Evolutionary conservation across 805 yeast species (phyloP), one percentile per base, ranked within the genome.

Genomic region (Lipomyces chichibuensis): DNA sequence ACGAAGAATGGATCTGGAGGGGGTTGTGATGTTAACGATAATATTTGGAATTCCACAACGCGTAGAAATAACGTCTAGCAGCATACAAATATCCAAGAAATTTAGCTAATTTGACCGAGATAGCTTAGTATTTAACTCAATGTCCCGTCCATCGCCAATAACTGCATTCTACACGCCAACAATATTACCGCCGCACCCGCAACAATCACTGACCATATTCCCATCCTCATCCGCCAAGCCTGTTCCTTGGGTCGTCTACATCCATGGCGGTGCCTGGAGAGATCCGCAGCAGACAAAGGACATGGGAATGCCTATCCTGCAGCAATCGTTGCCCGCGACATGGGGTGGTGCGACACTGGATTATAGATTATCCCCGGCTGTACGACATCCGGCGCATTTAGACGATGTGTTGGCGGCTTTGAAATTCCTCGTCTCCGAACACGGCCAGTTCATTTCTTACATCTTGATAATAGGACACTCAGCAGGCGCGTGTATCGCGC

Each of bases 191-290:
- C 33, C 29, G 17, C 65, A 71, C 25, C 63, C 69, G 8, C 69
- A 71, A 23, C 73, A 71, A 37, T 55, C 65, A 20, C 23, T 69
- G 57, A 59, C 65, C 3, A 46, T 69, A 27, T 60, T 60, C 33
- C 58, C 57, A 3, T 23, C 49, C 1, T 32, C 63, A 33, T 14
- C 67, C 4, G 2, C 43, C 7, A 52, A 13, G 29, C 46, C 33
- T 7, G 23, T 58, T 20, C 62, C 70, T 27, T 72, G 75, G 23
- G 63, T 85, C 8, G 80, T 89, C 0, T 87, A 85, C 72, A 82
- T 90, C 59, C 96, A 90, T 77, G 96, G 96, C 0, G 96, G 96
- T 1, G 94, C 91, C 0, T 90, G 95, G 95, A 80, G 88, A 67
- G 94, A 89, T 73, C 84, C 86, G 0, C 74, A 69, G 3, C 87